Conservation (phyloP, 768 basidiomycete species). For the Agrocybe pediades region DNA sequence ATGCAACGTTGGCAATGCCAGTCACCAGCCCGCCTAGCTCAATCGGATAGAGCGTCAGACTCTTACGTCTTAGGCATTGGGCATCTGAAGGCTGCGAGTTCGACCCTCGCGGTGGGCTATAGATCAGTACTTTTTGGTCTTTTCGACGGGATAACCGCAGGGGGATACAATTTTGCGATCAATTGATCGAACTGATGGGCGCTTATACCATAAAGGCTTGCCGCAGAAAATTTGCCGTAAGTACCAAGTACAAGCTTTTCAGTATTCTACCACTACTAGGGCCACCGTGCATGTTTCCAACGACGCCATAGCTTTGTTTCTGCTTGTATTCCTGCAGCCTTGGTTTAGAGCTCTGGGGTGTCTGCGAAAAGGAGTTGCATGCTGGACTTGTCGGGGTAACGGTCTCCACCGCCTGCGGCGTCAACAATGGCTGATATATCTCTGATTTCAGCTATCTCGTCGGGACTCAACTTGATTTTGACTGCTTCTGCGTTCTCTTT, state of each 20-base stretch:
- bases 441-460: too few relatives aligned
- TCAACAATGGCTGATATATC: too few relatives aligned
- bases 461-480: conserved; percentile 18
- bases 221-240: too few relatives aligned
- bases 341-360: not conserved
- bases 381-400: too few relatives aligned
- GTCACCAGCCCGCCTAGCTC: conserved; percentile 56
- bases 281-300: too few relatives aligned
- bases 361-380: too few relatives aligned
- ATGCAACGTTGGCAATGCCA: not conserved
- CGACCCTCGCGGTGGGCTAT: conserved; percentile 83
- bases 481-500: conserved; percentile 42
- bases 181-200: not conserved
- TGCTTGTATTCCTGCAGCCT: too few relatives aligned
- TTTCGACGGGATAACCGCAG: not conserved
- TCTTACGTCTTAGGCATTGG: conserved; percentile 28
- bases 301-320: too few relatives aligned
- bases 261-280: too few relatives aligned
- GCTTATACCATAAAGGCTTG: too few relatives aligned
- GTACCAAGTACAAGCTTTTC: too few relatives aligned
- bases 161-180: not conserved
- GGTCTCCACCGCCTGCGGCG: too few relatives aligned
- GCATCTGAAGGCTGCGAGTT: conserved; percentile 84
- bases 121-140: not conserved
- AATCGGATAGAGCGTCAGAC: conserved; percentile 69